Evolutionary conservation across 148 eudicot genomes (phyloP).

Genomic region (Dianthus caryophyllus): DNA sequence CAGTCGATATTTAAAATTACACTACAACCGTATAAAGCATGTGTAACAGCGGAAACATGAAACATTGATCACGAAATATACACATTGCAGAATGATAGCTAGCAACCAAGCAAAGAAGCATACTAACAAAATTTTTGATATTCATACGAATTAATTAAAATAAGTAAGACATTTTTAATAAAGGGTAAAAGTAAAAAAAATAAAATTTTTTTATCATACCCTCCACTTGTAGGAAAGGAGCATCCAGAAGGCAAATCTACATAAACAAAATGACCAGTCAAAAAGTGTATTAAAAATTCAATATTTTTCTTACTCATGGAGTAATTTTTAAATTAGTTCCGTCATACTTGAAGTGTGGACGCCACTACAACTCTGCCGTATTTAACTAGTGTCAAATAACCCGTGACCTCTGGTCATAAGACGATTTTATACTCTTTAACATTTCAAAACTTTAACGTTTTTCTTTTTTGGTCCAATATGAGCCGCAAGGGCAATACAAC

Average conservation of each 20-base stretch:
- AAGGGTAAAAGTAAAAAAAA: not conserved
- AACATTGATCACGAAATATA: not conserved
- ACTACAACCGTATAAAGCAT: not conserved
- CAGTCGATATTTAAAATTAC: too few species aligned
- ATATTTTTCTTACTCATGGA: too few species aligned
- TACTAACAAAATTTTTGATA: not conserved
- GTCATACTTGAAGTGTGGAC: too few species aligned
- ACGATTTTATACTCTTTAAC: too few species aligned
- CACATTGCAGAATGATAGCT: not conserved
- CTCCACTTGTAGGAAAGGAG: conserved; percentile 39
- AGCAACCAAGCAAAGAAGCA: not conserved
- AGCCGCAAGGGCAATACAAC: too few species aligned
- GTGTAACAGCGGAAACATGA: not conserved
- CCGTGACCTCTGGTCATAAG: too few species aligned
- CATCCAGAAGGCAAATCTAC: conserved; percentile 51
- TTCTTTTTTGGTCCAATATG: too few species aligned
- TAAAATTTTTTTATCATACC: conserved; percentile 25
- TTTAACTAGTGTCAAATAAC: too few species aligned
- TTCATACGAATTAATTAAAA: not conserved
- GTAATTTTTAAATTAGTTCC: too few species aligned
- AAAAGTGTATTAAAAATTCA: not conserved
- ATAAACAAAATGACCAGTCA: conserved; percentile 12
- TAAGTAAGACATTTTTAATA: not conserved
- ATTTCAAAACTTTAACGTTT: too few species aligned
- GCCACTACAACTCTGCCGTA: too few species aligned